Base-by-base conservation (phyloP, 352 stramenopile genomes). In the Pythium grandisporangium region DNA sequence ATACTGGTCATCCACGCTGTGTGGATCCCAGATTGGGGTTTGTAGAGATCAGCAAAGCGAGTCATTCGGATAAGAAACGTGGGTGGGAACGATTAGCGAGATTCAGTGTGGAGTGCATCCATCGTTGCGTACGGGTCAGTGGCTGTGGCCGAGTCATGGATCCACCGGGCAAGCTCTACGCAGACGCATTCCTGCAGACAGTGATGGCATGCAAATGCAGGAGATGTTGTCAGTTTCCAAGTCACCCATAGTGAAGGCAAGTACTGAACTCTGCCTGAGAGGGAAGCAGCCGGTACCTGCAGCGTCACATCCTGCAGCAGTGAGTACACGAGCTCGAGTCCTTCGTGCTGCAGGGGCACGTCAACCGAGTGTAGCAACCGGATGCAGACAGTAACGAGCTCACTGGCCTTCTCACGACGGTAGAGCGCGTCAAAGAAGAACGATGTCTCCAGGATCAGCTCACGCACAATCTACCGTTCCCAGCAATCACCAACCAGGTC, bases 391-490 rank as follows among this genome's bases (percentile, higher is more conserved):
- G 57, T 42, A 7, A 83, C 48, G 7, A 82, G 56, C 24, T 67
- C 58, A 2, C 26, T 16, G 17, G 72, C 48, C 24, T 73, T 76
- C 6, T 36, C 36, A 2, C 27, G 23, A 23, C 58, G 51, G 44
- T 80, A 84, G 7, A 45, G 20, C 2, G 40, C 22, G 20, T 83
- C 58, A 27, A 61, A 68, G 23, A 72, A 70, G 35, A 84, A 80
- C 29, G 69, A 82, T n/a, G 25, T 58, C 1, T 58, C 49, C 7
- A 57, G 68, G 30, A 83, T 57, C 33, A 84, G 46, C 21, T 81
- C 70, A 1, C 68, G 66, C 8, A 83, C 37, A 42, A 87, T 63
- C n/a, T n/a, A n/a, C n/a, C n/a, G n/a, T n/a, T n/a, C n/a, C n/a
- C n/a, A n/a, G n/a, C n/a, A n/a, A n/a, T n/a, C n/a, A n/a, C n/a